Evolutionary conservation across 2,329 filamentous ascomycete genomes (phyloP), one percentile per base, ranked within the genome.

Genomic region (Hymenoscyphus occultus): DNA sequence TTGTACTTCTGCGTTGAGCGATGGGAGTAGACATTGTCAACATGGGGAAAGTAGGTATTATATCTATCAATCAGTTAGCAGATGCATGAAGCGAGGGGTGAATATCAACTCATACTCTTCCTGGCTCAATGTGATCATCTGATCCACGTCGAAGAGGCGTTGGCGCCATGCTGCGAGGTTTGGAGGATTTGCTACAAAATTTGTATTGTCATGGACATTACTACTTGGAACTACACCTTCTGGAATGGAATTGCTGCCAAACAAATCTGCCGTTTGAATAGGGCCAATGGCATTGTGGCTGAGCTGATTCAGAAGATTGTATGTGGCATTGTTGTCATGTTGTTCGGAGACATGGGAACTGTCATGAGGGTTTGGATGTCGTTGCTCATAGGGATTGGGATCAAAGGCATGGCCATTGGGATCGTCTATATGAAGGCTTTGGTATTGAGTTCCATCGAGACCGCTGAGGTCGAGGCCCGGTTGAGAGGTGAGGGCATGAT

Each of bases 1-100:
- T 93, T 93, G 77, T 93, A 92, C 62, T 83, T 83, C 75, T 93
- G 91, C 2, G 90, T 93, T 1, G 90, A 93, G 67, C 90, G 88
- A 78, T 93, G 91, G 32, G 90, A 93, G 78, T 93, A 94, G 71
- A 93, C 85, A 75, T 93, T 93, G 79, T 93, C 91, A 70, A 94
- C 84, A 76, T 93, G 90, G 0, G 90, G 90, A 72, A 93, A 93
- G 77, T 93, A 94, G 6, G 86, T 92, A 73, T 91, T 85, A 74
- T 90, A 93, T 73, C 89, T 91, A 70, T 57, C 54, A 2, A 28
- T 28, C 19, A 13, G 19, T 54, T 28, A 54, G 48, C 13, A 14
- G 19, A 13, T 28, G 48, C 10, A 54, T 54, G 48, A 28, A 28
- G 48, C n/a, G 48, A 54, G 48, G 19, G 19, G 19, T n/a, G 16